A percentile compares a stretch with the other conserved stretches of the same genome.
phyloP scores from a whole-genome alignment of 768 basidiomycete species.

The Auricularia sp. region DNA sequence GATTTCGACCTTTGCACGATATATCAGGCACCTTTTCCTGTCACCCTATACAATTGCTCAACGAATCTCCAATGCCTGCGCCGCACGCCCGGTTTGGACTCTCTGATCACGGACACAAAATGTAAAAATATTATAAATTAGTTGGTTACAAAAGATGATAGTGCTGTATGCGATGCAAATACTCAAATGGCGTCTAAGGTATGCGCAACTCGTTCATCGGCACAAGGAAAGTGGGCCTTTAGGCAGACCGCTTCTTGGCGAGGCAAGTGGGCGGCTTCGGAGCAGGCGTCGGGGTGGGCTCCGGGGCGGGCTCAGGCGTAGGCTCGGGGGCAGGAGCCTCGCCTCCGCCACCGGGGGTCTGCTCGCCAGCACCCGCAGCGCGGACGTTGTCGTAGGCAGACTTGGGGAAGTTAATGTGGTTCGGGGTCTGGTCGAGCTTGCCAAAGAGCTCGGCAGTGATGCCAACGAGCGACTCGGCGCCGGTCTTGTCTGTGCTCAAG shows the following conservation, averaged over 20 bases:
- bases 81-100: too few species aligned
- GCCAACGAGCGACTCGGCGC: conserved; percentile 7
- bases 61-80: too few species aligned
- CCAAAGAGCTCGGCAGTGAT: conserved; percentile 1
- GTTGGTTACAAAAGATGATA: neutral
- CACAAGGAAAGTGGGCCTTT: neutral
- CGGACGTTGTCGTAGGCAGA: conserved; percentile 6
- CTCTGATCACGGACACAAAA: too few species aligned
- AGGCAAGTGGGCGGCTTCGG: neutral
- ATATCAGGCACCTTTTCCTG: too few species aligned
- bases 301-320: neutral
- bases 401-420: conserved; percentile 8
- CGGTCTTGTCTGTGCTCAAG: conserved; percentile 5
- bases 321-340: neutral
- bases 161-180: neutral
- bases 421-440: conserved; percentile 4
- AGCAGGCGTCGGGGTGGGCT: neutral
- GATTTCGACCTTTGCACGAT: too few species aligned
- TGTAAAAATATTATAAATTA: neutral
- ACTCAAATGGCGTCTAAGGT: neutral
- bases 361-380: neutral
- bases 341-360: neutral
- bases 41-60: too few species aligned
- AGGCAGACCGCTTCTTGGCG: neutral
- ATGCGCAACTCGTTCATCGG: neutral